These are phyloP conservation scores for Hippophae tibetana DNA, from an alignment of 306 rosid genomes.

Conservation along the genomic window DNA sequence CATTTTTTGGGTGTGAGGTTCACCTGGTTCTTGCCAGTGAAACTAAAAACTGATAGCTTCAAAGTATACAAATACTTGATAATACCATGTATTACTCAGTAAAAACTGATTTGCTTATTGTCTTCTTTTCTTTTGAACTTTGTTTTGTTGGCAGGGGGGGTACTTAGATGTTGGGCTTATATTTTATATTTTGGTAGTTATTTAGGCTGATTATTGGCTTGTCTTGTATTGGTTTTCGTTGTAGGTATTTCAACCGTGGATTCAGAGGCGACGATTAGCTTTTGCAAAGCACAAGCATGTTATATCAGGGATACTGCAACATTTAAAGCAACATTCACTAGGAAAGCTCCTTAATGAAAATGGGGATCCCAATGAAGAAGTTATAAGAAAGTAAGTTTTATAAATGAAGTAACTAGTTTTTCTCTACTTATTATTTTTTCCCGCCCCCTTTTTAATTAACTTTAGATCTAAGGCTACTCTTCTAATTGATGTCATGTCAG, in stretches of 20 bases:
- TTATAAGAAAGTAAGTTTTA: conserved; percentile 43
- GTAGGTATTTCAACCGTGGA: conserved; percentile 52
- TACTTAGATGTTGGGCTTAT: neutral
- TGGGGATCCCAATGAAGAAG: conserved; percentile 52
- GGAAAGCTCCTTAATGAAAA: conserved; percentile 54
- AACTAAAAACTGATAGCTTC: too few relatives aligned
- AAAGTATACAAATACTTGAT: too few relatives aligned
- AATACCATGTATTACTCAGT: too few relatives aligned
- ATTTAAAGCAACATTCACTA: conserved; percentile 45
- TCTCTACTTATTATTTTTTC: conserved; percentile 9
- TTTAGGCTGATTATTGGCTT: neutral
- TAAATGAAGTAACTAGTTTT: neutral
- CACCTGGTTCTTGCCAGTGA: too few relatives aligned
- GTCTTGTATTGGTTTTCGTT: neutral
- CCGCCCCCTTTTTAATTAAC: neutral
- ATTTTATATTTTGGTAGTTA: neutral
- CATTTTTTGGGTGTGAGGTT: too few relatives aligned
- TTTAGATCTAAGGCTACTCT: conserved; percentile 9
- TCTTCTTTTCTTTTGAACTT: neutral
- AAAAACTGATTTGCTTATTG: too few relatives aligned
- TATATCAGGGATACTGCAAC: conserved; percentile 55
- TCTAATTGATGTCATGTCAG: conserved; percentile 30
- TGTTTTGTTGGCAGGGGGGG: neutral
- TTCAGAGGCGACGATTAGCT: conserved; percentile 44
- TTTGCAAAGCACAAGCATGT: conserved; percentile 67